A percentile compares a stretch with the other conserved stretches of the same genome.
Evolutionary conservation across 345 rosid genomes (phyloP).

Genomic region (Arabidopsis thaliana): TAIR10.1 NC_003070.9:19856001-19856500

Average conservation of each 20-base stretch:
- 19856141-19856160: neutral
- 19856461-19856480: neutral
- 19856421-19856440: slow-evolving; percentile 36
- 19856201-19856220: neutral
- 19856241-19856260: slow-evolving; percentile 59
- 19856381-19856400: slow-evolving; percentile 48
- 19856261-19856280: slow-evolving; percentile 62
- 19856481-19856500: neutral
- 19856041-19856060: neutral
- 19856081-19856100: slow-evolving; percentile 11
- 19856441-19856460: neutral
- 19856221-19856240: neutral
- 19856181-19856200: neutral
- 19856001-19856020: slow-evolving; percentile 42
- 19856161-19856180: neutral
- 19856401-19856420: slow-evolving; percentile 53
- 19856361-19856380: slow-evolving; percentile 69
- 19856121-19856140: neutral
- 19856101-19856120: neutral
- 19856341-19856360: slow-evolving; percentile 79
- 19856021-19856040: slow-evolving; percentile 5
- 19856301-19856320: slow-evolving; percentile 77
- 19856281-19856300: slow-evolving; percentile 57
- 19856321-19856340: slow-evolving; percentile 84
- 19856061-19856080: neutral